These are phyloP conservation scores for Sutorius australiensis DNA, from an alignment of 768 basidiomycete species.

Conservation along the genomic window DNA sequence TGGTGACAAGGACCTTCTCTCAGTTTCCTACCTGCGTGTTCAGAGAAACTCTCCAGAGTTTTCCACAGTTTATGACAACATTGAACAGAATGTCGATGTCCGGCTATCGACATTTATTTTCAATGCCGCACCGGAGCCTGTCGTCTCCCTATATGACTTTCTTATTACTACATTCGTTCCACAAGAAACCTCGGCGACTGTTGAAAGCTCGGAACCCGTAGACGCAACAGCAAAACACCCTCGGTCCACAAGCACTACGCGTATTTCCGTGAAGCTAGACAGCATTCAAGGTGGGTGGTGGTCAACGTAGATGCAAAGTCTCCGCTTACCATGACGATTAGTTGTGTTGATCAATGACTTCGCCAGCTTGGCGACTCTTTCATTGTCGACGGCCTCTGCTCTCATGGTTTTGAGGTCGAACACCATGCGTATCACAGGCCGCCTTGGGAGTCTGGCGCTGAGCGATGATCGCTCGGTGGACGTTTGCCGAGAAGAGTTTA, in stretches of 20 bases:
- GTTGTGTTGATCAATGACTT: conserved; percentile 75
- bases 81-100: conserved; percentile 85
- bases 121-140: conserved; percentile 83
- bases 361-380: conserved; percentile 75
- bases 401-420: conserved; percentile 66
- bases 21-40: conserved; percentile 72
- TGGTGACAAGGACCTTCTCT: conserved; percentile 64
- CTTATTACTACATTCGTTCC: conserved; percentile 96
- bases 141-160: conserved; percentile 90
- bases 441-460: conserved; percentile 79
- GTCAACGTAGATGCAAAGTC: not conserved
- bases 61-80: conserved; percentile 68
- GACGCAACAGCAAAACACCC: not conserved
- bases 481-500: conserved; percentile 62
- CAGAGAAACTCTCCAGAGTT: conserved; percentile 88
- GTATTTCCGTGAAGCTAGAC: conserved; percentile 78
- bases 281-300: conserved; percentile 66
- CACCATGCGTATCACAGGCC: conserved; percentile 73
- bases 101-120: conserved; percentile 89
- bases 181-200: conserved; percentile 9
- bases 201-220: conserved; percentile 8
- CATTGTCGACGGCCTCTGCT: conserved; percentile 87
- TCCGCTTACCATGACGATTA: conserved; percentile 29
- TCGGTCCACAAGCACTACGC: conserved; percentile 55
- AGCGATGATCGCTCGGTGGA: conserved; percentile 62